Evolutionary conservation across 768 basidiomycete genomes (phyloP), one percentile per base, ranked within the genome.

Genomic region (Rhodotorula taiwanensis): DNA sequence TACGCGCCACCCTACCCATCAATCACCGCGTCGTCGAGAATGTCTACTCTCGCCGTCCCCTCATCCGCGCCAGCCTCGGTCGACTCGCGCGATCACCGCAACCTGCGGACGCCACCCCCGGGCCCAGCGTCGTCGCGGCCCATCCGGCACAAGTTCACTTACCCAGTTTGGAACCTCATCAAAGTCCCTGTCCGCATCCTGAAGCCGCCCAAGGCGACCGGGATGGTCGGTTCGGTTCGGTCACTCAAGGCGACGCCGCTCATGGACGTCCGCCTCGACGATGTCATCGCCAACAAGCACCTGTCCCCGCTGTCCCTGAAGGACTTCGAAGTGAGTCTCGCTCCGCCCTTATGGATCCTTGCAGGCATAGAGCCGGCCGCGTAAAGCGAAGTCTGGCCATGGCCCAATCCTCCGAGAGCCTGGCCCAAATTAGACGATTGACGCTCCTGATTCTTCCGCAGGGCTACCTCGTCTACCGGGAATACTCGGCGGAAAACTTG

Each of bases 391-490:
- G n/a, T n/a, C n/a, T n/a, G n/a, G n/a, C n/a, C n/a, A n/a, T n/a
- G n/a, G n/a, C n/a, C n/a, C n/a, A n/a, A n/a, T n/a, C n/a, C n/a
- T n/a, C n/a, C n/a, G n/a, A n/a, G n/a, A n/a, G n/a, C n/a, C n/a
- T n/a, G n/a, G n/a, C n/a, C n/a, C n/a, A 21, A 5, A 2, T 5
- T 5, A 16, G 13, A 23, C 31, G 13, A 9, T 50, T 42, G 23
- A 41, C 30, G 10, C 11, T 13, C n/a, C 36, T 15, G 39, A 7
- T 18, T 27, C 48, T 15, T 31, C 1, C 31, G 34, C 34, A 52
- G 67, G 67, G 67, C 30, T 61, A 64, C 62, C 67, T 68, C 55
- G 67, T 64, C 41, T 68, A 60, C 67, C 63, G 56, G 62, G 67
- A 63, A 59, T 64, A 68, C 52, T 68, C 67, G 55, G 67, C 67